Evolutionary conservation across 1,284 basidiomycete species (phyloP).

Genomic region (Ustilago shanxiensis): DNA sequence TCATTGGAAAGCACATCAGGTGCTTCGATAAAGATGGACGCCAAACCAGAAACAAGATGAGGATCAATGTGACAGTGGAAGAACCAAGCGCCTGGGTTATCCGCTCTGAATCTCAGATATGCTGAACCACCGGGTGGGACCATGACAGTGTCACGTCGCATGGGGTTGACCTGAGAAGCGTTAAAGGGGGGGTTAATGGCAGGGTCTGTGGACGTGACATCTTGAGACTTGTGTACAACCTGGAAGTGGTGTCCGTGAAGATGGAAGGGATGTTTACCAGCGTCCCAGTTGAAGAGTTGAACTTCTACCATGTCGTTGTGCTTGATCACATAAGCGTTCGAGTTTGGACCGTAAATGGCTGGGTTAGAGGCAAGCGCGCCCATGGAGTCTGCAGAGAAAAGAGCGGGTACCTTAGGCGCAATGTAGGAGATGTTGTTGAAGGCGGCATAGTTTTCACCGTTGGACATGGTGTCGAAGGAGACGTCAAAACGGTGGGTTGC

Average conservation of each 20-base stretch:
- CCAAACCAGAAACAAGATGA: slow-evolving; percentile 78
- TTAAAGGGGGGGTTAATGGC: slow-evolving; percentile 82
- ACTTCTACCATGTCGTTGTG: slow-evolving; percentile 65
- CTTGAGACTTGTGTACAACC: slow-evolving; percentile 76
- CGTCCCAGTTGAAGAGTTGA: slow-evolving; percentile 67
- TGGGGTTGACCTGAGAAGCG: slow-evolving; percentile 75
- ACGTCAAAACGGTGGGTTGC: slow-evolving; percentile 71
- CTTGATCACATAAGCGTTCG: slow-evolving; percentile 67
- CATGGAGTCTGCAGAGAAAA: slow-evolving; percentile 54
- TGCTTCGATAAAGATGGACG: slow-evolving; percentile 80
- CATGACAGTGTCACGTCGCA: slow-evolving; percentile 70
- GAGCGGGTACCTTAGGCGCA: slow-evolving; percentile 59
- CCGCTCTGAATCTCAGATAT: slow-evolving; percentile 58
- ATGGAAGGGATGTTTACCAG: slow-evolving; percentile 59
- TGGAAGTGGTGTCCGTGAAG: slow-evolving; percentile 51
- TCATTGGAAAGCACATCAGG: slow-evolving; percentile 71
- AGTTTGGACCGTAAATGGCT: slow-evolving; percentile 50
- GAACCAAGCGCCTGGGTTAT: slow-evolving; percentile 64
- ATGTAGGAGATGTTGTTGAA: slow-evolving; percentile 75
- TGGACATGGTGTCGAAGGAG: slow-evolving; percentile 72
- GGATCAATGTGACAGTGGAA: slow-evolving; percentile 64
- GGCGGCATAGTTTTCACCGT: slow-evolving; percentile 65
- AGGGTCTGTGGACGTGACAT: slow-evolving; percentile 83
- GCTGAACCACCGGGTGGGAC: slow-evolving; percentile 60
- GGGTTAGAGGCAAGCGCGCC: slow-evolving; percentile 69